Base-by-base conservation (phyloP, 768 basidiomycete genomes). In the Hygrocybe coccinea region DNA sequence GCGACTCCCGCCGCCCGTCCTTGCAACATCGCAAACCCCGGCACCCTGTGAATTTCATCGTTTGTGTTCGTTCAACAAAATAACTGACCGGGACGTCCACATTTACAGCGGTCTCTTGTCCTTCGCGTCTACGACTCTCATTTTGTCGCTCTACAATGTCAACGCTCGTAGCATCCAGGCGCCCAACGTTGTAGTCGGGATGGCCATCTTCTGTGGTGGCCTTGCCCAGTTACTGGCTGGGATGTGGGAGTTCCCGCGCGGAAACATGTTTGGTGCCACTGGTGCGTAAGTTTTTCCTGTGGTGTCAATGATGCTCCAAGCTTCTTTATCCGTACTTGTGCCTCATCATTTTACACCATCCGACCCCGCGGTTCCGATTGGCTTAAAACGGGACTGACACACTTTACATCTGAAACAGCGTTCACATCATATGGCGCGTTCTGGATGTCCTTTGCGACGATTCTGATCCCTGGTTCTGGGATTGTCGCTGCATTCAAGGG, bases 381-480 rank as follows among this genome's bases (percentile, higher is more conserved):
- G n/a, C 10, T 10, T 41, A 10, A 15, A 19, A 14, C 3, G 3
- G 10, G 14, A 15, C 39, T 41, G 39, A 46, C 21, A 22, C 44
- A 11, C 44, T 19, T 22, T n/a, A 19, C 15, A 12, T 19, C n/a
- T n/a, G n/a, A 5, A 14, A 25, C 61, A 88, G 90, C 89, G 0
- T 93, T 92, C 77, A 76, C 82, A 0, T 86, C 86, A 1, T 94
- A 87, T 58, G 91, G 91, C 21, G 87, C 84, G 2, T 94, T 93
- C 77, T 94, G 91, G 91, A 74, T 93, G 73, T 90, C 90, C 4
- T 93, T 82, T 48, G 89, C 82, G 3, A 74, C 80, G 0, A 83
- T 94, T 62, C 69, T 86, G 64, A 78, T 90, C 46, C 91, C 91
- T 2, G 76, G 79, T 24, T 79, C 79, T 3, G 89, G 89, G 12